Evolutionary conservation across 257 asterid species (phyloP), one percentile per base, ranked within the genome.

Genomic region (Hygrophila difformis): DNA sequence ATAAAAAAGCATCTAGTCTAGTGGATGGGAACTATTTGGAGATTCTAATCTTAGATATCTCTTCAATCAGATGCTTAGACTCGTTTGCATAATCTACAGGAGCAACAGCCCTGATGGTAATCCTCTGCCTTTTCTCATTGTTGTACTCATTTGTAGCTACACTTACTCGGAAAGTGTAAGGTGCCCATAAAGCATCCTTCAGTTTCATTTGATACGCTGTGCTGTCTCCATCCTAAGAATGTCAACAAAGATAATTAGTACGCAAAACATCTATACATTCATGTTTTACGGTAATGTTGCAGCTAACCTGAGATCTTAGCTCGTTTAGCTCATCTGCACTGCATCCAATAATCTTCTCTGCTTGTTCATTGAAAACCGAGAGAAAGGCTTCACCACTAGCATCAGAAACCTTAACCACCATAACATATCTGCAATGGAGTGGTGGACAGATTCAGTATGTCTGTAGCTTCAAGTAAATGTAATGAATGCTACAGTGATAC

Each of bases 361-460:
- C 96, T 56, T 79, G 88, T 0, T 79, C 87, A 17, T 80, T 82
- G 78, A 85, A 91, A 1, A 67, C 67, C 8, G 92, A 77, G 35
- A 86, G 59, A 71, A 61, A 91, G 5, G 81, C 94, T 65, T 91
- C 98, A 36, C 86, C 98, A 51, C 88, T 91, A 38, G 84, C 79
- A 74, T 91, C 96, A 26, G 81, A 69, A 59, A 85, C 89, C 58
- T 67, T 85, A 13, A 75, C 68, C 12, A 8, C 72, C 92, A 82
- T 76, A 38, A 80, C 70, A 57, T 86, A 86, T 57, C 96, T 91
- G 79, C 14, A 49, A 49, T 10, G 42, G 8, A 4, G 51, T 21
- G 16, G 20, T 44, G 4, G 45, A 41, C 17, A 38, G 4, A 15
- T n/a, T 42, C 15, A 19, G 28, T 12, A n/a, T n/a, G n/a, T n/a